Conservation (phyloP, 1,284 basidiomycete species). For the Sphaerobolus stellatus region DNA sequence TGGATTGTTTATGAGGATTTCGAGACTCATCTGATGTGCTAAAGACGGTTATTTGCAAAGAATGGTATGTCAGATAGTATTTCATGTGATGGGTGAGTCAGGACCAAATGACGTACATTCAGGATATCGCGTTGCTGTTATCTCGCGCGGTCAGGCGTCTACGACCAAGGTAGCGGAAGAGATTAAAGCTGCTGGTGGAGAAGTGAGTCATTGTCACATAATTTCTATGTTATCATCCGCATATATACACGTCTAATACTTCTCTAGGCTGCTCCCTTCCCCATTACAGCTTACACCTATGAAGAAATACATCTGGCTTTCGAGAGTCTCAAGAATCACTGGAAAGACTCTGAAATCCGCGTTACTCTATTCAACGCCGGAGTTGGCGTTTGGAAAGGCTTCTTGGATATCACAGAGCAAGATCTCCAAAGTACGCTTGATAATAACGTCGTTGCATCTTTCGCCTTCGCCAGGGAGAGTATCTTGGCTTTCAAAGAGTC, state of each 20-base stretch:
- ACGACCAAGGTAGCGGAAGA: conserved; percentile 55
- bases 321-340: conserved; percentile 50
- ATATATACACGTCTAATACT: neutral
- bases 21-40: neutral
- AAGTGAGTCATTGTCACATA: conserved; percentile 41
- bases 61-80: conserved; percentile 24
- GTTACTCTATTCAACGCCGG: conserved; percentile 71
- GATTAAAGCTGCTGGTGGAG: conserved; percentile 57
- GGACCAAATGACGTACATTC: neutral
- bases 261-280: conserved; percentile 58
- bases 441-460: conserved; percentile 59
- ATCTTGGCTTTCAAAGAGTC: conserved; percentile 62
- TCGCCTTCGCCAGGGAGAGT: conserved; percentile 65
- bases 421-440: conserved; percentile 52
- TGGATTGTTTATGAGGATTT: neutral
- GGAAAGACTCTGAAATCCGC: conserved; percentile 52
- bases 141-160: conserved; percentile 57
- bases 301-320: conserved; percentile 55
- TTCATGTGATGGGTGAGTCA: neutral
- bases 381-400: conserved; percentile 59
- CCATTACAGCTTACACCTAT: conserved; percentile 55
- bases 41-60: conserved; percentile 61
- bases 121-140: conserved; percentile 68
- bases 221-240: neutral
- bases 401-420: conserved; percentile 63